phyloP scores from a whole-genome alignment of 208 protist species.

The Crithidia acanthocephali region DNA sequence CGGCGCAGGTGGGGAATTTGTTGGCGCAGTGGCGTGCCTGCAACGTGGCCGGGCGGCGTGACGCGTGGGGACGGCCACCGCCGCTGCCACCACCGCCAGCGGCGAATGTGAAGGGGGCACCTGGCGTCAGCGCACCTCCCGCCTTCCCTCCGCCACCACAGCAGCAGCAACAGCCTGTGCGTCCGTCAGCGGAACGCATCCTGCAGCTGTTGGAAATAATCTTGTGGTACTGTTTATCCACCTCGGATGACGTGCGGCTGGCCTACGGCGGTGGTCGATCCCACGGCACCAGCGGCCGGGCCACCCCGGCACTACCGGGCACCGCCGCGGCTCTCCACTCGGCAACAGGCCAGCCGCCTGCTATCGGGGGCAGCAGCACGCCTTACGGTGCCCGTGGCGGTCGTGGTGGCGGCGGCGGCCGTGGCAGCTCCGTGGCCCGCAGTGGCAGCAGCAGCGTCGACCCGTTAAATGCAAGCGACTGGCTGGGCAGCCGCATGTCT shows the following conservation, averaged over 20 bases:
- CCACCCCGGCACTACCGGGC: constrained; percentile 24
- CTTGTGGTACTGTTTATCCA: constrained; percentile 63
- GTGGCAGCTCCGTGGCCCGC: neutral
- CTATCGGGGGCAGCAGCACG: constrained; percentile 28
- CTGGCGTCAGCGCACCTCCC: neutral
- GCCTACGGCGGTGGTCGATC: constrained; percentile 17
- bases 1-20: constrained; percentile 24
- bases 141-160: neutral
- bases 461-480: constrained; percentile 26
- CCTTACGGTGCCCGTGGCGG: constrained; percentile 7
- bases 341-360: neutral
- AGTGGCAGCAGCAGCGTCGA: constrained; percentile 30
- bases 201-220: constrained; percentile 41
- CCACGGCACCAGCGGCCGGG: constrained; percentile 25
- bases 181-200: constrained; percentile 5
- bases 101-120: neutral
- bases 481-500: constrained; percentile 50
- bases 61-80: constrained; percentile 5
- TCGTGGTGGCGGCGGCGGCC: neutral
- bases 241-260: constrained; percentile 30
- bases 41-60: constrained; percentile 15
- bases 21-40: constrained; percentile 28
- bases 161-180: neutral
- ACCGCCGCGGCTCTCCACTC: neutral
- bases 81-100: constrained; percentile 2